These are phyloP conservation scores for Coemansia umbellata DNA, from an alignment of 192 early-diverging fungal genomes.

Conservation along the genomic window DNA sequence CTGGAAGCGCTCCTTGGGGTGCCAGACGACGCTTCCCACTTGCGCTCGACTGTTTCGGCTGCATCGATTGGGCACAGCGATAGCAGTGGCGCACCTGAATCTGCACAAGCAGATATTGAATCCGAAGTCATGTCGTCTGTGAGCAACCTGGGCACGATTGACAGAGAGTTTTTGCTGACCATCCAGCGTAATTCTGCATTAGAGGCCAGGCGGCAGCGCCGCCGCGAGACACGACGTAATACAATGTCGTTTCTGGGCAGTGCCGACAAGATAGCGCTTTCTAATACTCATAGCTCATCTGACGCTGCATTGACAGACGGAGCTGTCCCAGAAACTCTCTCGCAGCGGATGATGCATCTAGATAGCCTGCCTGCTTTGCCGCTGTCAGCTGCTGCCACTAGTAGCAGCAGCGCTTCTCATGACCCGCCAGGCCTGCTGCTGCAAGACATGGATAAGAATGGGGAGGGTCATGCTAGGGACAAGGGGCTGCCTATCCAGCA, in stretches of 20 bases:
- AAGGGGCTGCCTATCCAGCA: constrained; percentile 6
- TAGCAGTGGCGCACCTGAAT: not conserved
- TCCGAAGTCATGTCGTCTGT: constrained; percentile 1
- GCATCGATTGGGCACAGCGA: not conserved
- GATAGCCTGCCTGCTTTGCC: not conserved
- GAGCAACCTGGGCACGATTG: constrained; percentile 29
- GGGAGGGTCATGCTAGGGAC: constrained; percentile 1
- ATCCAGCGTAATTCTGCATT: constrained; percentile 47
- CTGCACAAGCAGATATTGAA: not conserved
- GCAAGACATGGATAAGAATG: not conserved
- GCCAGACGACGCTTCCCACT: constrained; percentile 9
- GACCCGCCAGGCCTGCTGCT: not conserved
- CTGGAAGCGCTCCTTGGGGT: constrained; percentile 14
- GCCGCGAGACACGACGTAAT: constrained; percentile 45
- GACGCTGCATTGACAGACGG: too few relatives aligned
- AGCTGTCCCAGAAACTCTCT: too few relatives aligned
- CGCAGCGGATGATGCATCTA: too few relatives aligned
- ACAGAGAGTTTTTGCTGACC: constrained; percentile 44
- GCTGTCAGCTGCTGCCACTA: not conserved
- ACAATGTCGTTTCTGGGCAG: constrained; percentile 36
- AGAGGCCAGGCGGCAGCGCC: constrained; percentile 42
- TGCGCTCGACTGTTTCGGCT: not conserved
- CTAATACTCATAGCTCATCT: not conserved
- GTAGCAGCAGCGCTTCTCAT: not conserved
- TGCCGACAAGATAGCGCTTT: not conserved